Evolutionary conservation across 179 eudicot genomes (phyloP).

Genomic region (Drosera spatulata): DNA sequence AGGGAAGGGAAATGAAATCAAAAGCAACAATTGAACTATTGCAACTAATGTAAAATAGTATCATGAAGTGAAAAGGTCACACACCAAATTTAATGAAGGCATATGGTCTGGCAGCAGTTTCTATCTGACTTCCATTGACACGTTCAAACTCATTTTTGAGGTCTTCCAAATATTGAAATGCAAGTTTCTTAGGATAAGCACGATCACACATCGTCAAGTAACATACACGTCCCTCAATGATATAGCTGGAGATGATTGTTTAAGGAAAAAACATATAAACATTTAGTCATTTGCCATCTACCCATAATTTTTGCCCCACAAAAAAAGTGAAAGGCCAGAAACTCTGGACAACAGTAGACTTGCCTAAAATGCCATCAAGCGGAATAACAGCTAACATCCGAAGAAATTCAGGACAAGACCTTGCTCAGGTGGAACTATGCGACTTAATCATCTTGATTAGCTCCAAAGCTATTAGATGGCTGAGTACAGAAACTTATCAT

Average conservation of each 20-base stretch:
- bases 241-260: slow-evolving; percentile 46
- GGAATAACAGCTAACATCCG: too few species aligned
- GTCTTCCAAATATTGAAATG: slow-evolving; percentile 95
- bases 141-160: slow-evolving; percentile 94
- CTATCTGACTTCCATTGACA: slow-evolving; percentile 84
- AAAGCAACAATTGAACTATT: background rate
- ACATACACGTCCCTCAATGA: slow-evolving; percentile 91
- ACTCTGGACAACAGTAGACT: too few species aligned
- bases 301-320: background rate
- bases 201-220: slow-evolving; percentile 98
- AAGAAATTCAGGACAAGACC: too few species aligned
- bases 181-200: slow-evolving; percentile 95
- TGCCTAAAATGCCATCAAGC: too few species aligned
- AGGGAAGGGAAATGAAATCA: slow-evolving; percentile 8
- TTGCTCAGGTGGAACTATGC: too few species aligned
- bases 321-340: too few species aligned
- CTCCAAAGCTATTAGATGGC: too few species aligned
- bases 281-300: background rate
- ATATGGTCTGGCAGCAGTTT: slow-evolving; percentile 98
- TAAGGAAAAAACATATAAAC: background rate
- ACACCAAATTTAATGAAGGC: slow-evolving; percentile 96
- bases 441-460: too few species aligned
- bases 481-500: too few species aligned
- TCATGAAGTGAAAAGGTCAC: slow-evolving; percentile 2
- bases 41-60: background rate